Conservation (phyloP, 768 basidiomycete species). For the Candolleomyces aberdarensis region DNA sequence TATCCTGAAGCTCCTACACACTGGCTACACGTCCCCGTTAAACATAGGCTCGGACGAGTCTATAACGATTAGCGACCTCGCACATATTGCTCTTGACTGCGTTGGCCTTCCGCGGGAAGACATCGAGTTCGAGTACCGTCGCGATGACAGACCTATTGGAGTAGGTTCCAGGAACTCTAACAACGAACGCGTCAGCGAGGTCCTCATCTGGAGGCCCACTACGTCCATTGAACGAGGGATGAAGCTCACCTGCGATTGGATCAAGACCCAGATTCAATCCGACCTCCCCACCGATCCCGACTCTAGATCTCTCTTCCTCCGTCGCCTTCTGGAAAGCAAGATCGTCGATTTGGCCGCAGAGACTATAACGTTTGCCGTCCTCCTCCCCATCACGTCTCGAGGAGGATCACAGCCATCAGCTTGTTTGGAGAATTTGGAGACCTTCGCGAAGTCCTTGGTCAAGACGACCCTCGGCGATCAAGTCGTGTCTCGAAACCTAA, state of each 20-base stretch:
- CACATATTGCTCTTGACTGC: conserved; percentile 32
- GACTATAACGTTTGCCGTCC: conserved; percentile 43
- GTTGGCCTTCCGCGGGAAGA: conserved; percentile 24
- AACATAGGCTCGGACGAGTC: conserved; percentile 52
- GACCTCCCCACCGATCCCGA: neutral
- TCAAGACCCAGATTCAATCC: conserved; percentile 31
- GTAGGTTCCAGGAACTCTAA: conserved; percentile 52
- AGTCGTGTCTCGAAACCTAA: conserved; percentile 8
- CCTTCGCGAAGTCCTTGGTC: conserved; percentile 41
- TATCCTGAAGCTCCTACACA: conserved; percentile 39
- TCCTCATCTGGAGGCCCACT: conserved; percentile 41
- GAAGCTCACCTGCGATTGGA: conserved; percentile 46
- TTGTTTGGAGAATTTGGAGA: conserved; percentile 40
- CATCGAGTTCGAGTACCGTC: conserved; percentile 24
- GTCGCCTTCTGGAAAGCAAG: conserved; percentile 29
- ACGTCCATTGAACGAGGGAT: conserved; percentile 45
- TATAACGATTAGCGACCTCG: conserved; percentile 41
- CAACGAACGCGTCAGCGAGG: conserved; percentile 31
- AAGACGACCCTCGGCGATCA: conserved; percentile 46
- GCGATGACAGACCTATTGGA: conserved; percentile 35
- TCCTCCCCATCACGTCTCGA: conserved; percentile 58
- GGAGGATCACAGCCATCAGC: conserved; percentile 28
- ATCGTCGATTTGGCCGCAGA: conserved; percentile 34
- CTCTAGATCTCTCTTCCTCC: neutral
- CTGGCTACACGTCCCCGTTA: conserved; percentile 31